Evolutionary conservation across 768 basidiomycete species (phyloP), one percentile per base, ranked within the genome.

Genomic region (Goffeauzyma gilvescens): DNA sequence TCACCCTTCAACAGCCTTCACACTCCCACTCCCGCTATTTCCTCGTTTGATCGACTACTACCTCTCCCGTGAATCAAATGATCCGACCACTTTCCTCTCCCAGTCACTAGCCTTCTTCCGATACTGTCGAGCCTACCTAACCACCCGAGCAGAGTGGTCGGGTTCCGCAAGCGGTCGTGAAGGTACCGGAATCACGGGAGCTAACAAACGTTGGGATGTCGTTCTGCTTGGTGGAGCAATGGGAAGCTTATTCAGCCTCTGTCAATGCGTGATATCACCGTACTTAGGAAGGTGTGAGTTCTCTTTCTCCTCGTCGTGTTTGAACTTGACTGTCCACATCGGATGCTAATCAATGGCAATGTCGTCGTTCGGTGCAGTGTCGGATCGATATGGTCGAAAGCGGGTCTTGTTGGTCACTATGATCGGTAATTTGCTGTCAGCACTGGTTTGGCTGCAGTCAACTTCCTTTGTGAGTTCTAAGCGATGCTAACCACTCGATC

Each of bases 21-120:
- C 85, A 18, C 81, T 90, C 34, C 87, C 86, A 8, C 71, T 95
- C n/a, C 90, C 90, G 17, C 73, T 95, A 23, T 95, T 95, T 64
- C 90, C 90, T n/a, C 75, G 89, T n/a, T 69, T 96, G 38, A 87
- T 93, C 32, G 79, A 89, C 66, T 86, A 81, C 81, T 89, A 86
- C 59, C 78, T 76, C 23, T 55, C 85, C 74, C 72, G 78, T 50
- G 86, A 93, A 66, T 68, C 72, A 23, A 71, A 77, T 21, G 69
- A 79, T 50, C 71, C 79, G 5, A 66, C 67, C 39, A 77, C 81
- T 15, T 74, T 90, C 59, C 66, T 93, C 50, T 74, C 78, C 12
- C 70, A 67, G 25, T 85, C 81, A 1, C 68, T 95, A 25, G 56
- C 66, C 39, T 68, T 72, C 37, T 79, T 84, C 8, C 78, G 81